Evolutionary conservation across 306 rosid genomes (phyloP), one percentile per base, ranked within the genome.

Genomic region (Alnus rubra): DNA sequence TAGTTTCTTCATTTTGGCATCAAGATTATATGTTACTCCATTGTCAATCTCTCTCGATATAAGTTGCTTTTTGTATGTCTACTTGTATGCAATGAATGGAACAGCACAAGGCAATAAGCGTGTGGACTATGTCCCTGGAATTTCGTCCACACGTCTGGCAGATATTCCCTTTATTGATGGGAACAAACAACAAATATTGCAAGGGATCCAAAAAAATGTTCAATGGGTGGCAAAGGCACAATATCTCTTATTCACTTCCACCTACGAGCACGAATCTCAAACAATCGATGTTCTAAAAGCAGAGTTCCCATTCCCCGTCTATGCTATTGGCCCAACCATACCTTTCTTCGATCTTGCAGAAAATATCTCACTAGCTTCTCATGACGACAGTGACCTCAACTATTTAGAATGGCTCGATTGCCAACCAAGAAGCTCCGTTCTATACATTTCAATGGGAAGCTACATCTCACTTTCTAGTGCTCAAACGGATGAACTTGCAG

Each of bases 401-500:
- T 78, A 71, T 45, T 50, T 76, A 9, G 69, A 84, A 1, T 84
- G 88, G 90, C 73, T 84, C 28, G 82, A 86, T 64, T 54, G 49
- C 54, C 88, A 86, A 63, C 87, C 88, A 23, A 6, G 4, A 16
- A 28, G 62, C 44, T 89, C 90, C 14, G 92, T 89, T 19, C 13
- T 89, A 31, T 78, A 84, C 51, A 18, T 86, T 63, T 74, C 87
- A 6, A 45, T 84, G 37, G 92, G 88, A 58, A 86, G 90, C 48
- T 84, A 28, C 30, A 82, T 82, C 14, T 77, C 87, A 2, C 56
- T 82, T 75, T 78, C 90, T 7, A 73, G 45, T 5, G 54, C 77
- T 44, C 87, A 89, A 53, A 84, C 86, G 85, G 88, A 80, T 39
- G 90, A 86, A 63, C 76, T 88, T 3, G 78, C 63, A 9, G 75